Evolutionary conservation across 2,329 filamentous ascomycete species (phyloP), one percentile per base, ranked within the genome.

Genomic region (Emydomyces testavorans): DNA sequence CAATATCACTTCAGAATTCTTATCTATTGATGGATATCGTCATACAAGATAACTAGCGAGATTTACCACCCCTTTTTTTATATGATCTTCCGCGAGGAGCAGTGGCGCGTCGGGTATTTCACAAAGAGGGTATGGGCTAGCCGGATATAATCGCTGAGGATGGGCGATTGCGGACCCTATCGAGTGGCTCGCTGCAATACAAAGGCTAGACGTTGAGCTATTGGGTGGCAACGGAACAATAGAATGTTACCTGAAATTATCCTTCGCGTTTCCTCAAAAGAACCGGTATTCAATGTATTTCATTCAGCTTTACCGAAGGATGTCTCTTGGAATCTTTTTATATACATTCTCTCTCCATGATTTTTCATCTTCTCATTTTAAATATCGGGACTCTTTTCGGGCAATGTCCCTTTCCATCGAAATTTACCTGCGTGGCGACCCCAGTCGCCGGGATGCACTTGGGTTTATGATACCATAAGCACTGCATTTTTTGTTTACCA

Each of bases 401-500:
- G 34, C 18, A 4, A 34, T 26, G 23, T 31, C 34, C n/a, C 23
- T 21, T 18, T 38, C 11, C 34, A 20, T 23, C 29, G 32, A 28
- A 31, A 23, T 15, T 24, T 43, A 29, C 8, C 13, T 23, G 8
- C 24, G 29, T 6, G 15, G 20, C 11, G 24, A 31, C 13, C 34
- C 21, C 23, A 23, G 7, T 3, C 18, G 10, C 18, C 6, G n/a
- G n/a, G n/a, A 32, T 34, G 28, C 28, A 32, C 8, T n/a, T n/a
- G 23, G 11, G 23, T 47, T 32, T 16, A 29, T 16, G 23, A 31
- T 39, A 40, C 36, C 45, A 47, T 40, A 40, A 40, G 44, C 44
- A 26, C 16, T 32, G 36, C 36, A 40, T 34, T 43, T 41, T 46
- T 40, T 34, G 26, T 34, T 47, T 40, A 47, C 34, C 29, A 23